A percentile compares a stretch with the other conserved stretches of the same genome.
These are phyloP conservation scores for Hapsidospora chrysogenum DNA, from an alignment of 495 filamentous ascomycete genomes.

Conservation along the genomic window DNA sequence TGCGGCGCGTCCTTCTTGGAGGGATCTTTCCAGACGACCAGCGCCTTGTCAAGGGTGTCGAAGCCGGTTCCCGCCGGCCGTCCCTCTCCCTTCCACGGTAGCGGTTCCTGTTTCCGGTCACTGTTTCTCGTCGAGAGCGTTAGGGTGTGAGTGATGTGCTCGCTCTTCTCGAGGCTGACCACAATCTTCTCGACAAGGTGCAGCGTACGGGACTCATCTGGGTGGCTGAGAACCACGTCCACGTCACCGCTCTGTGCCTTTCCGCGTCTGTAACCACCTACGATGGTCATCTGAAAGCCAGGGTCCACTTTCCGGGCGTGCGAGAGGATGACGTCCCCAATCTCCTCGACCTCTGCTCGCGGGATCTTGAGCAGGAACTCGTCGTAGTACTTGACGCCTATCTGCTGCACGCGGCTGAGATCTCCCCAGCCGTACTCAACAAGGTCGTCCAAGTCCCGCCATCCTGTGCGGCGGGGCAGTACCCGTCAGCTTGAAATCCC, in stretches of 20 bases:
- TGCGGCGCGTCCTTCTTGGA: slow-evolving; percentile 52
- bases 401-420: slow-evolving; percentile 70
- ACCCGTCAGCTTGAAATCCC: neutral
- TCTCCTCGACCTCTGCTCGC: slow-evolving; percentile 54
- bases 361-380: slow-evolving; percentile 63
- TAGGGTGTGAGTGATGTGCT: slow-evolving; percentile 73
- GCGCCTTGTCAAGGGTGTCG: slow-evolving; percentile 77
- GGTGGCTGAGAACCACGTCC: slow-evolving; percentile 74
- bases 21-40: slow-evolving; percentile 85
- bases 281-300: slow-evolving; percentile 55
- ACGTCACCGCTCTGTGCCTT: slow-evolving; percentile 64
- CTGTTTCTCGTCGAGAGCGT: slow-evolving; percentile 46
- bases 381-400: slow-evolving; percentile 90
- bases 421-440: slow-evolving; percentile 65
- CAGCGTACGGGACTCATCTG: slow-evolving; percentile 44
- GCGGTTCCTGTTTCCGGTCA: slow-evolving; percentile 51
- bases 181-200: slow-evolving; percentile 54
- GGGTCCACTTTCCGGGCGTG: slow-evolving; percentile 40
- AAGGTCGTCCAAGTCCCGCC: slow-evolving; percentile 59
- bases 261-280: slow-evolving; percentile 75
- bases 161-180: slow-evolving; percentile 43
- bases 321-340: slow-evolving; percentile 39
- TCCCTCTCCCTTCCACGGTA: slow-evolving; percentile 27
- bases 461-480: slow-evolving; percentile 17
- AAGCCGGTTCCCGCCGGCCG: slow-evolving; percentile 39